A percentile compares a stretch with the other conserved stretches of the same genome.
Conservation (phyloP, 2,329 filamentous ascomycete genomes). For the Remersonia thermophila region DNA sequence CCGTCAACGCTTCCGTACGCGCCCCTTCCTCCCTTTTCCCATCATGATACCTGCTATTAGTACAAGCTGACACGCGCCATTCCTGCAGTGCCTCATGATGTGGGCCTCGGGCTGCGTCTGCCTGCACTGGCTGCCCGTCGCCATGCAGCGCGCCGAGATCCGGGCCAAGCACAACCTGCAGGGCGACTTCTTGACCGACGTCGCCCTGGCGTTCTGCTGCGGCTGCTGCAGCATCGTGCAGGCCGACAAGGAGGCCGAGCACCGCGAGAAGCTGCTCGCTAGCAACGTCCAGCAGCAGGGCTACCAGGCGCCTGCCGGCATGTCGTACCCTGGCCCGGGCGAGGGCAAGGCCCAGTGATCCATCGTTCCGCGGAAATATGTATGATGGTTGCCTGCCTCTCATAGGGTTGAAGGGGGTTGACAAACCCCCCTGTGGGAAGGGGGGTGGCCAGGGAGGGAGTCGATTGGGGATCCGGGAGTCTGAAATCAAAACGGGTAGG, state of each 20-base stretch:
- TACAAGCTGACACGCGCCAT: neutral
- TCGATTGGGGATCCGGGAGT: no score
- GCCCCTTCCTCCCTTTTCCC: neutral
- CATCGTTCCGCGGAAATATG: no score
- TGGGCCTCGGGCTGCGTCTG: slow-evolving; percentile 29
- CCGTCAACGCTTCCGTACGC: slow-evolving; percentile 34
- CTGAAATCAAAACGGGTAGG: no score
- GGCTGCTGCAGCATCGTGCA: slow-evolving; percentile 33
- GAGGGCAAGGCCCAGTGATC: slow-evolving; percentile 2
- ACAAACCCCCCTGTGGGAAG: no score
- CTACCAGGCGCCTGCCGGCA: slow-evolving; percentile 22
- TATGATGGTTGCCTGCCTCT: no score
- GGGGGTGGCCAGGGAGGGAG: no score
- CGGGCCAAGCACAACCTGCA: slow-evolving; percentile 33
- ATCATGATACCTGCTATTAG: neutral
- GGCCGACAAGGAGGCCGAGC: slow-evolving; percentile 34
- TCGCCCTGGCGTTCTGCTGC: slow-evolving; percentile 33
- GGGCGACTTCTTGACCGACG: slow-evolving; percentile 31
- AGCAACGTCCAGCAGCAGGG: slow-evolving; percentile 18
- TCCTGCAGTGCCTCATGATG: slow-evolving; percentile 30
- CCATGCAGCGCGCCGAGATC: slow-evolving; percentile 34
- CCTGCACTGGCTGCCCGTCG: slow-evolving; percentile 30
- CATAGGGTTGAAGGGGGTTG: no score
- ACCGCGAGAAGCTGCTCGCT: slow-evolving; percentile 21
- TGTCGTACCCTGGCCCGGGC: slow-evolving; percentile 18